Conservation (phyloP, 192 early-diverging fungal species). For the Linnemannia elongata region DNA sequence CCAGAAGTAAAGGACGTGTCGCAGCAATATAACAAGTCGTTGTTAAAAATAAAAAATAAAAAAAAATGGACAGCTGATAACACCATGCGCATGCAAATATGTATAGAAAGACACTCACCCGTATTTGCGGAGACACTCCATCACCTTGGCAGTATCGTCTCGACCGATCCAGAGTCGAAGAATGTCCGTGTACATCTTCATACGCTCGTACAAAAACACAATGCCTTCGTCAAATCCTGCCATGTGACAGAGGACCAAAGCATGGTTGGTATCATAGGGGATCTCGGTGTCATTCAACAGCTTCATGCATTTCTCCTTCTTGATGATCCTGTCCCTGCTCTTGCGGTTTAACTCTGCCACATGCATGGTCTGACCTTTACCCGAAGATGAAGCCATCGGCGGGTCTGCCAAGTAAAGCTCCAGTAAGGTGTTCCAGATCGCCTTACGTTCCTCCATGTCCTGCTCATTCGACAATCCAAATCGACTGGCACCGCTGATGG, state of each 20-base stretch:
- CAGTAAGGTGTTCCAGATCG: constrained; percentile 92
- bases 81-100: background rate
- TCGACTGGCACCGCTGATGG: constrained; percentile 40
- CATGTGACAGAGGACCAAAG: constrained; percentile 90
- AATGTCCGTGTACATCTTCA: constrained; percentile 81
- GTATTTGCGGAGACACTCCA: constrained; percentile 71
- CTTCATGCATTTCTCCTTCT: constrained; percentile 74
- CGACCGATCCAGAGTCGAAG: constrained; percentile 79
- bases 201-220: constrained; percentile 90
- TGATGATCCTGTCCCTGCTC: constrained; percentile 49
- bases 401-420: constrained; percentile 81
- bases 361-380: constrained; percentile 30
- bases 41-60: background rate
- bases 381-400: constrained; percentile 17
- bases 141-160: constrained; percentile 75
- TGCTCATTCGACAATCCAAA: constrained; percentile 21
- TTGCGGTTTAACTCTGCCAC: constrained; percentile 51
- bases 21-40: background rate
- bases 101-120: constrained; percentile 59
- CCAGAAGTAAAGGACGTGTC: background rate
- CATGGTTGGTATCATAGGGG: constrained; percentile 91
- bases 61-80: background rate
- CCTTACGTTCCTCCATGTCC: constrained; percentile 74
- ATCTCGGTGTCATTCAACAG: constrained; percentile 76
- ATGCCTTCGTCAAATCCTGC: constrained; percentile 88